phyloP scores from a whole-genome alignment of 768 basidiomycete species.

The Cantharellus anzutake region DNA sequence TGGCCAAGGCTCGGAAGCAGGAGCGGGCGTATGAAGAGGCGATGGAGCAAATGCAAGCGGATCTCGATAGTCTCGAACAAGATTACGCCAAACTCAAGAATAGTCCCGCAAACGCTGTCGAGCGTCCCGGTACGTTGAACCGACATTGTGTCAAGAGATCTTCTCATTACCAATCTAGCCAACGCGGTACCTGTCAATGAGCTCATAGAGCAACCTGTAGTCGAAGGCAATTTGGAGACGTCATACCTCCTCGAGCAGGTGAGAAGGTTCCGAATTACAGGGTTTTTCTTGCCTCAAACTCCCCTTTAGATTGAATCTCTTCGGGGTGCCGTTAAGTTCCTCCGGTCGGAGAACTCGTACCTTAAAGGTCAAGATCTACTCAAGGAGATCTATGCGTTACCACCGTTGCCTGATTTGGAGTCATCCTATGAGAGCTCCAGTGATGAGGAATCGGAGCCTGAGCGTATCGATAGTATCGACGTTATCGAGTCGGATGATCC shows the following conservation, averaged over 20 bases:
- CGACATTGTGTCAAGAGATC: background rate
- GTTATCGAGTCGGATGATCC: slow-evolving; percentile 8
- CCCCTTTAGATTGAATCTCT: slow-evolving; percentile 58
- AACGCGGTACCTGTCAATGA: slow-evolving; percentile 26
- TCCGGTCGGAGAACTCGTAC: slow-evolving; percentile 86
- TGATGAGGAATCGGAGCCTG: slow-evolving; percentile 10
- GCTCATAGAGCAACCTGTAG: slow-evolving; percentile 33
- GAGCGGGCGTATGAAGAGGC: slow-evolving; percentile 84
- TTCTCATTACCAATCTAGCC: background rate
- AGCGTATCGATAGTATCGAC: background rate
- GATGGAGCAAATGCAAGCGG: slow-evolving; percentile 80
- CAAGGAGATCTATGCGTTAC: slow-evolving; percentile 57
- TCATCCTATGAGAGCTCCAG: slow-evolving; percentile 41
- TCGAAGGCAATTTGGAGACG: slow-evolving; percentile 73
- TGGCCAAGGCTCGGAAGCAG: slow-evolving; percentile 68
- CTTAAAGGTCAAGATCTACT: slow-evolving; percentile 87
- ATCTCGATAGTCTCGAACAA: slow-evolving; percentile 70
- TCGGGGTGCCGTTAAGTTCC: slow-evolving; percentile 77
- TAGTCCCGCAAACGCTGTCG: slow-evolving; percentile 34
- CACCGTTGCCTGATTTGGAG: slow-evolving; percentile 30
- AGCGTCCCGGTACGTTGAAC: slow-evolving; percentile 41
- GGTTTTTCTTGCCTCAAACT: background rate
- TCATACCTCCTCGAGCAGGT: slow-evolving; percentile 82
- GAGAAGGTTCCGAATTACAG: slow-evolving; percentile 6
- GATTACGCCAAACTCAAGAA: slow-evolving; percentile 74